phyloP scores from a whole-genome alignment of 2,329 filamentous ascomycete species.

The Aspergillus candidus region DNA sequence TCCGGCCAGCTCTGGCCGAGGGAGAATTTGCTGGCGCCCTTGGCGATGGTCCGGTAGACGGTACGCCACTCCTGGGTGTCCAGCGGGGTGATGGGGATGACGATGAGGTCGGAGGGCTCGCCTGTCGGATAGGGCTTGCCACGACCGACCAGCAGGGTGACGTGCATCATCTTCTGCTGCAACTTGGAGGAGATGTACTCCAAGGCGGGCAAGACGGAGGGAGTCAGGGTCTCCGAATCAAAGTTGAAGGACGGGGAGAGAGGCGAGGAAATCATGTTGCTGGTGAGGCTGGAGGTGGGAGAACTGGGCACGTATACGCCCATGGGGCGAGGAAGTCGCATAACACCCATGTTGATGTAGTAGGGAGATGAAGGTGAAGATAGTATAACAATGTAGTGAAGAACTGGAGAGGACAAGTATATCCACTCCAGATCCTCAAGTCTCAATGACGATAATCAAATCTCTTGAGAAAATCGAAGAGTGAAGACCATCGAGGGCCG shows the following conservation, averaged over 20 bases:
- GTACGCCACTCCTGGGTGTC: conserved; percentile 26
- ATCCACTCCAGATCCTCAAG: no score
- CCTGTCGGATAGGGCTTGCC: conserved; percentile 36
- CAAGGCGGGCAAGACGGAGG: conserved; percentile 34
- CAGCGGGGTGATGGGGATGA: conserved; percentile 32
- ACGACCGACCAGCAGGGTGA: conserved; percentile 37
- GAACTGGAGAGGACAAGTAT: no score
- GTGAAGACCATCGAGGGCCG: no score
- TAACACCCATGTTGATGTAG: conserved; percentile 26
- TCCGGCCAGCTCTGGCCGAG: conserved; percentile 36
- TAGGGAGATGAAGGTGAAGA: background rate
- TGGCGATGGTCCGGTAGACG: conserved; percentile 30
- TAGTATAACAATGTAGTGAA: background rate
- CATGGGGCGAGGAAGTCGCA: conserved; percentile 30
- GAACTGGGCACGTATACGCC: conserved; percentile 32
- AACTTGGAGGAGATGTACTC: conserved; percentile 39
- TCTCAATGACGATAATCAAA: no score
- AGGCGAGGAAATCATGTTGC: conserved; percentile 38
- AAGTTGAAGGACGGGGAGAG: conserved; percentile 34
- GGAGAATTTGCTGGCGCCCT: conserved; percentile 33
- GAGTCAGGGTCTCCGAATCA: conserved; percentile 32
- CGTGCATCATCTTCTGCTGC: conserved; percentile 33
- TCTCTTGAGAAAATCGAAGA: no score
- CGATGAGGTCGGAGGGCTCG: conserved; percentile 32
- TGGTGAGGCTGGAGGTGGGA: conserved; percentile 30